Evolutionary conservation across 306 rosid species (phyloP).

Genomic region (Hippophae tibetana): DNA sequence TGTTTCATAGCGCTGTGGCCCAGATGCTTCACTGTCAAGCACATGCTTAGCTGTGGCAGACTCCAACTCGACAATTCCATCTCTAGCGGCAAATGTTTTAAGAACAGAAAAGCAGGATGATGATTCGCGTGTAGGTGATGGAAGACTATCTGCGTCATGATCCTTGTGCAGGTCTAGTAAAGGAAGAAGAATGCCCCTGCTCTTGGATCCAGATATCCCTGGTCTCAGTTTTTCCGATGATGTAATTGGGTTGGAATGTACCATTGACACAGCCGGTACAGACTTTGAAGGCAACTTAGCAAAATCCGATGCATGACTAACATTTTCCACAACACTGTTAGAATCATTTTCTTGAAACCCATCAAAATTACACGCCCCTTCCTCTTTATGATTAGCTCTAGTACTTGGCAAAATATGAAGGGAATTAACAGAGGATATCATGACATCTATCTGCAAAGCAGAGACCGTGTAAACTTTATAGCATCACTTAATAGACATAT

Average conservation of each 20-base stretch:
- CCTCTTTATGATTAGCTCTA: conserved; percentile 21
- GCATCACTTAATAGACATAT: not conserved
- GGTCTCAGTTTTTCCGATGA: conserved; percentile 28
- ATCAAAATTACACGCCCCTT: conserved; percentile 13
- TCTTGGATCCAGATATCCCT: conserved; percentile 44
- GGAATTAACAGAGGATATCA: conserved; percentile 35
- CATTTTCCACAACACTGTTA: conserved; percentile 18
- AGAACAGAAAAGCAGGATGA: conserved; percentile 40
- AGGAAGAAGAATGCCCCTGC: conserved; percentile 64
- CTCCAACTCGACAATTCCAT: conserved; percentile 28
- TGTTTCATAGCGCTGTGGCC: conserved; percentile 59
- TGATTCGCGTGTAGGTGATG: conserved; percentile 84
- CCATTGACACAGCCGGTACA: conserved; percentile 10
- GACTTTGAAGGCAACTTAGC: conserved; percentile 26
- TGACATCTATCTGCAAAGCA: conserved; percentile 50
- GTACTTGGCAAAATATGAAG: conserved; percentile 13
- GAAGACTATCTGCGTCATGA: conserved; percentile 89
- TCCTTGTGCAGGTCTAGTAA: conserved; percentile 91
- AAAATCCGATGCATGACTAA: conserved; percentile 23
- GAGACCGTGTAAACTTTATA: conserved; percentile 22
- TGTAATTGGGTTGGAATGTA: conserved; percentile 11
- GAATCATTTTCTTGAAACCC: conserved; percentile 27
- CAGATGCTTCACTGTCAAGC: conserved; percentile 30
- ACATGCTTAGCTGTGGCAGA: conserved; percentile 31
- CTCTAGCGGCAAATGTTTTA: conserved; percentile 30